Evolutionary conservation across 2,329 filamentous ascomycete species (phyloP), one percentile per base, ranked within the genome.

Genomic region (Fusarium neocosmosporiellum): DNA sequence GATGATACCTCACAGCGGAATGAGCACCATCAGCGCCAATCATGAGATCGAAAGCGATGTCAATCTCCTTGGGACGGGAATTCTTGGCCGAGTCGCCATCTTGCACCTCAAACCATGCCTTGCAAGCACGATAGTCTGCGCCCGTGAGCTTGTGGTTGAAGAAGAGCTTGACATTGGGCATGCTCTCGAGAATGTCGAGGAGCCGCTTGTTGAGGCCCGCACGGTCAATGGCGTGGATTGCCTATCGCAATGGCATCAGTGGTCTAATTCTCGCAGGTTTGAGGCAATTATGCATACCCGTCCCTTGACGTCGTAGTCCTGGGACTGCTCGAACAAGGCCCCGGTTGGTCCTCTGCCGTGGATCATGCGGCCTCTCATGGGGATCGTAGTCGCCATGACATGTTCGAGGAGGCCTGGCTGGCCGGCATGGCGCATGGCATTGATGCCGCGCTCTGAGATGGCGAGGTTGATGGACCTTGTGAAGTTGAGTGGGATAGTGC

Each of bases 391-490:
- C 1, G 85, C 85, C 77, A 98, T 87, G 34, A 98, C 90, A 75
- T 91, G 87, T 14, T 95, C 88, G 34, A 98, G 85, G 37, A 98
- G 88, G 4, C 86, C 88, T 4, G 89, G 84, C 34, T 91, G 88
- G 29, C 90, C 89, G 2, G 93, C 90, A 75, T 93, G 86, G 60
- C 89, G 89, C 83, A 99, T 92, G 24, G 96, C 94, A 81, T 96
- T 93, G 81, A 98, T 95, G 34, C 96, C 96, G 66, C 96, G 91
- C 81, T 98, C 95, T 0, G 96, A 98, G 1, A 99, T 87, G 24
- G 96, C 96, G 63, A 99, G 85, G 80, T 99, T 99, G 86, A 99
- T 99, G n/a, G 96, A 98, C 81, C 95, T 97, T 69, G 95, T 97
- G 80, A 98, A 98, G 83, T 98, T 98, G 69, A 98, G 87, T 4